Evolutionary conservation across 331 rosid genomes (phyloP).

Genomic region (Acacia pycnantha): DNA sequence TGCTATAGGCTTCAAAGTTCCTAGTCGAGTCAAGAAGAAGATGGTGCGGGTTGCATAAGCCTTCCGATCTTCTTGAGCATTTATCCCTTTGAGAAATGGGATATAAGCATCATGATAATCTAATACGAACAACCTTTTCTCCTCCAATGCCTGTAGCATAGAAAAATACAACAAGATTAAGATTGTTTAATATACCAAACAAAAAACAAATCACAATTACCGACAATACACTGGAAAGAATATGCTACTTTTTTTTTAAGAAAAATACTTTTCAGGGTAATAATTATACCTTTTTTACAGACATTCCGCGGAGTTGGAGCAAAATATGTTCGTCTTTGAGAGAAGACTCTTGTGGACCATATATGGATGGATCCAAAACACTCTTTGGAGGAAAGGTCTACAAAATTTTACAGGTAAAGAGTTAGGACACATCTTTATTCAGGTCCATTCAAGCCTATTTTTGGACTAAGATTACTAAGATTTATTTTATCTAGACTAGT

Average conservation of each 20-base stretch:
- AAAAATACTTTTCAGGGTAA: background rate
- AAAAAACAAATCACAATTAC: background rate
- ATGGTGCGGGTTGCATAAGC: slow-evolving; percentile 80
- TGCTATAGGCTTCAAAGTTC: slow-evolving; percentile 60
- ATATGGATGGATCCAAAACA: slow-evolving; percentile 54
- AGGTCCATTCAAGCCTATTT: too few species aligned
- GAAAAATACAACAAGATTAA: background rate
- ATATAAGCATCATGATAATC: slow-evolving; percentile 76
- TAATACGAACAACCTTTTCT: slow-evolving; percentile 57
- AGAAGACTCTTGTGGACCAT: slow-evolving; percentile 64
- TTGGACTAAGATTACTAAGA: too few species aligned
- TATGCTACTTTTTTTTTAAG: too few species aligned
- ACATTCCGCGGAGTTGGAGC: slow-evolving; percentile 61
- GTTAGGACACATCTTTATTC: background rate
- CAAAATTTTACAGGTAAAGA: background rate
- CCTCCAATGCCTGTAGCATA: slow-evolving; percentile 50
- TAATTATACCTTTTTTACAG: slow-evolving; percentile 55
- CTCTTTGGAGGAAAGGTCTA: slow-evolving; percentile 73
- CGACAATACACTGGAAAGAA: too few species aligned
- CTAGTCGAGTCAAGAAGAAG: slow-evolving; percentile 50
- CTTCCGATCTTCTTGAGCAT: slow-evolving; percentile 60
- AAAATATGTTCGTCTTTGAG: slow-evolving; percentile 71
- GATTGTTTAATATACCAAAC: too few species aligned
- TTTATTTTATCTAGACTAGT: too few species aligned
- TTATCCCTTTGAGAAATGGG: slow-evolving; percentile 68